These are phyloP conservation scores for Arctium minus DNA, from an alignment of 129 eudicot genomes.

Conservation along the genomic window DNA sequence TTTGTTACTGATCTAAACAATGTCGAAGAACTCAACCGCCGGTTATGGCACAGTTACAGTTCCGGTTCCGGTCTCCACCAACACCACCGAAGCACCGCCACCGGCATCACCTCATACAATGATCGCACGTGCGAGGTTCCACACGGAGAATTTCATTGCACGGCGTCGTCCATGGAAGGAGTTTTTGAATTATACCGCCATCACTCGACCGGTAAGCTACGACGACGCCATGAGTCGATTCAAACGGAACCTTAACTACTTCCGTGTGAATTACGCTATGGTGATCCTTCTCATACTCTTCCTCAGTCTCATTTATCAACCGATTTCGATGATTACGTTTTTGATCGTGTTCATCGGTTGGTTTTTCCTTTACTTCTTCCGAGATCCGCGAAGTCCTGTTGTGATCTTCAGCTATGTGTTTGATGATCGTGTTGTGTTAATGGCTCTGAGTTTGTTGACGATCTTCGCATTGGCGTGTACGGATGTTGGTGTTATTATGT, in stretches of 20 bases:
- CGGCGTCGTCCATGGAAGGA: constrained; percentile 72
- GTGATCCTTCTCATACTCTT: constrained; percentile 52
- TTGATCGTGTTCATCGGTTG: constrained; percentile 53
- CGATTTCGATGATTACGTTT: constrained; percentile 74
- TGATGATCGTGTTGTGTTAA: constrained; percentile 58
- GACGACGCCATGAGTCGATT: constrained; percentile 47
- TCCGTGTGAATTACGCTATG: constrained; percentile 66
- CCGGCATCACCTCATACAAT: constrained; percentile 11
- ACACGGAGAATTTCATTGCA: constrained; percentile 38
- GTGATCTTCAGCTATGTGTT: constrained; percentile 30
- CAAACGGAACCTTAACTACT: constrained; percentile 55
- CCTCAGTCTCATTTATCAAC: constrained; percentile 65
- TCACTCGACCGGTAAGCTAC: constrained; percentile 46
- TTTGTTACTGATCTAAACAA: constrained; percentile 13
- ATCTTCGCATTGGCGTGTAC: constrained; percentile 57
- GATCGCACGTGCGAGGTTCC: constrained; percentile 29
- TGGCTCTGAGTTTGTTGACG: constrained; percentile 49
- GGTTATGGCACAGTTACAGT: constrained; percentile 27
- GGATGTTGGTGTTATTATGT: constrained; percentile 53
- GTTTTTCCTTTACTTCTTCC: constrained; percentile 48
- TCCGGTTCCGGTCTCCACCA: constrained; percentile 2
- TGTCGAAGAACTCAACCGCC: constrained; percentile 31
- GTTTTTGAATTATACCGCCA: constrained; percentile 31
- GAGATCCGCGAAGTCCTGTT: constrained; percentile 36
- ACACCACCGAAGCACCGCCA: neutral